phyloP scores from a whole-genome alignment of 176 grass and related monocot genomes.

The Canna indica region DNA sequence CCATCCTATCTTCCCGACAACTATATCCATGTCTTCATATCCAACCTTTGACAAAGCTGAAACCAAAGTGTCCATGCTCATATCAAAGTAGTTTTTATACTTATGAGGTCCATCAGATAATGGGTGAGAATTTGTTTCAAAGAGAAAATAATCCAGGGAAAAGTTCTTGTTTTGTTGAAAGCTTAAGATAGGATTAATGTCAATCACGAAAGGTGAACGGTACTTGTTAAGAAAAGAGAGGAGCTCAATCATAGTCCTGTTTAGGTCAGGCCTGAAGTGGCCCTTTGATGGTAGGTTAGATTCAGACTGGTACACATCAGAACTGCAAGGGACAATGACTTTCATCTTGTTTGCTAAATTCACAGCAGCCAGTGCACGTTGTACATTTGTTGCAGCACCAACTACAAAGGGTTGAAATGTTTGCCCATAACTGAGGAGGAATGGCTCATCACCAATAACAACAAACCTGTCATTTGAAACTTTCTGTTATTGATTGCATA shows the following conservation, averaged over 20 bases:
- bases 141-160: constrained; percentile 65
- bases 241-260: constrained; percentile 73
- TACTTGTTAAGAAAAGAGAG: constrained; percentile 74
- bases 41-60: constrained; percentile 68
- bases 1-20: constrained; percentile 79
- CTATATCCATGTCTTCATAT: constrained; percentile 58
- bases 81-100: constrained; percentile 76
- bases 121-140: constrained; percentile 53
- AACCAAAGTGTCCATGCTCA: constrained; percentile 72
- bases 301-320: constrained; percentile 53
- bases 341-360: constrained; percentile 71
- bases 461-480: constrained; percentile 45
- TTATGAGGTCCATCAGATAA: constrained; percentile 61
- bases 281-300: constrained; percentile 56
- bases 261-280: constrained; percentile 74
- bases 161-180: constrained; percentile 70
- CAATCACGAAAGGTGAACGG: constrained; percentile 68
- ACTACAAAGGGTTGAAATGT: constrained; percentile 57
- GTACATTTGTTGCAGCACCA: constrained; percentile 62
- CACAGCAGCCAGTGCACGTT: constrained; percentile 45
- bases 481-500: neutral
- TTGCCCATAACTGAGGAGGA: constrained; percentile 53
- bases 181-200: constrained; percentile 60
- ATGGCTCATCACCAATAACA: constrained; percentile 78
- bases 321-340: constrained; percentile 64